phyloP scores from a whole-genome alignment of 2,329 filamentous ascomycete species.

The Kalmusia sp. region DNA sequence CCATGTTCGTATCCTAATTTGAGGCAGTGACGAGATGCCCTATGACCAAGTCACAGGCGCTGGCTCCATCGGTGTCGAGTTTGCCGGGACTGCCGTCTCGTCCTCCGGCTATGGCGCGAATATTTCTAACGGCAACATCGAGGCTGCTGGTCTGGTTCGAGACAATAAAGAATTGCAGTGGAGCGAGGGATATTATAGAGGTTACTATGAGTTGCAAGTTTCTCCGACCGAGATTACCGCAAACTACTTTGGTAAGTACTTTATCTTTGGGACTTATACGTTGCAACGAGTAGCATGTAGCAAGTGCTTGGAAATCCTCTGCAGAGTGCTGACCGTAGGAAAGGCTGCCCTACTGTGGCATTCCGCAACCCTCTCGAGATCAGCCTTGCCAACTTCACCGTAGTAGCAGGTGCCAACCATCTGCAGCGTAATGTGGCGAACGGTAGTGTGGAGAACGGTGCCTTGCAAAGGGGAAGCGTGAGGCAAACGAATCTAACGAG shows the following conservation, averaged over 20 bases:
- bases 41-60: slow-evolving; percentile 47
- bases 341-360: slow-evolving; percentile 60
- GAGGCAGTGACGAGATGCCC: slow-evolving; percentile 35
- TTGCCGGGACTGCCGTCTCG: slow-evolving; percentile 70
- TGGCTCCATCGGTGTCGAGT: slow-evolving; percentile 54
- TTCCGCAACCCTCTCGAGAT: slow-evolving; percentile 69
- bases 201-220: slow-evolving; percentile 71
- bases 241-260: slow-evolving; percentile 63
- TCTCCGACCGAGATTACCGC: slow-evolving; percentile 62
- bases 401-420: slow-evolving; percentile 65
- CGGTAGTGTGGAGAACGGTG: slow-evolving; percentile 61
- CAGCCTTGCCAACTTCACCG: slow-evolving; percentile 72
- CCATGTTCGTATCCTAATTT: neutral
- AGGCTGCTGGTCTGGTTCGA: slow-evolving; percentile 28
- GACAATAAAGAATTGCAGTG: slow-evolving; percentile 71
- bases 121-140: slow-evolving; percentile 55
- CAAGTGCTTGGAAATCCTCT: no score
- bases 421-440: slow-evolving; percentile 57
- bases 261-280: neutral
- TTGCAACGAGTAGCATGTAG: no score
- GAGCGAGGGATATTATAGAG: slow-evolving; percentile 75
- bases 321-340: neutral
- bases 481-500: slow-evolving; percentile 32
- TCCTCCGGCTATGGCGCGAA: slow-evolving; percentile 64
- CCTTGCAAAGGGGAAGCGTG: slow-evolving; percentile 52